Evolutionary conservation across 257 asterid species (phyloP).

Genomic region (Plantago major): DNA sequence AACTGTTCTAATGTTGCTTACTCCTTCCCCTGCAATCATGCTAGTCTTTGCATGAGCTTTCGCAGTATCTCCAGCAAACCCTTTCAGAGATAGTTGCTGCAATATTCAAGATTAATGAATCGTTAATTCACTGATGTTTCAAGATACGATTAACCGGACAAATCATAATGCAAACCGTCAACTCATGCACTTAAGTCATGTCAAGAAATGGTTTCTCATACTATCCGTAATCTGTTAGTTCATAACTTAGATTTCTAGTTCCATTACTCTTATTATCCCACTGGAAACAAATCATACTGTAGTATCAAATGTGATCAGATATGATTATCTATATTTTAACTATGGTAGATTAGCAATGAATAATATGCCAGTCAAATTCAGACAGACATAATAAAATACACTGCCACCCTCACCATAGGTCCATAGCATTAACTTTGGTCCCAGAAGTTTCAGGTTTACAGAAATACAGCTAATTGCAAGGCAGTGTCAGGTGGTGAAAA

Average conservation of each 20-base stretch:
- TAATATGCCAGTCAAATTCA: no score
- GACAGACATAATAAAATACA: no score
- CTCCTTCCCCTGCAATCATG: conserved; percentile 99
- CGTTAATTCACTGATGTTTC: neutral
- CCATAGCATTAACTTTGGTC: conserved; percentile 16
- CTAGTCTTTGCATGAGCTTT: conserved; percentile 96
- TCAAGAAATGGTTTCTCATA: no score
- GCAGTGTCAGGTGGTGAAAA: conserved; percentile 15
- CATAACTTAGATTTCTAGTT: no score
- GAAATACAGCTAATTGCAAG: conserved; percentile 19
- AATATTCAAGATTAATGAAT: conserved; percentile 3
- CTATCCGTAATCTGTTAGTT: no score
- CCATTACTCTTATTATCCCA: no score
- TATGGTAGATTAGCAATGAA: neutral
- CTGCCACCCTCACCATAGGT: no score
- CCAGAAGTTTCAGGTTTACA: conserved; percentile 19
- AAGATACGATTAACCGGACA: no score
- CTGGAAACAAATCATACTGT: no score
- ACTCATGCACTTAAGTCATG: no score
- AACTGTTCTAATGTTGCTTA: conserved; percentile 92
- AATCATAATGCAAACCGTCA: neutral
- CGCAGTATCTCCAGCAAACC: conserved; percentile 98
- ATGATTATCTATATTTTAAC: no score
- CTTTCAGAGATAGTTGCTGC: conserved; percentile 96
- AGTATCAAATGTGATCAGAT: no score